Conservation (phyloP, 106 monocot species). For the Allium cepa region DNA sequence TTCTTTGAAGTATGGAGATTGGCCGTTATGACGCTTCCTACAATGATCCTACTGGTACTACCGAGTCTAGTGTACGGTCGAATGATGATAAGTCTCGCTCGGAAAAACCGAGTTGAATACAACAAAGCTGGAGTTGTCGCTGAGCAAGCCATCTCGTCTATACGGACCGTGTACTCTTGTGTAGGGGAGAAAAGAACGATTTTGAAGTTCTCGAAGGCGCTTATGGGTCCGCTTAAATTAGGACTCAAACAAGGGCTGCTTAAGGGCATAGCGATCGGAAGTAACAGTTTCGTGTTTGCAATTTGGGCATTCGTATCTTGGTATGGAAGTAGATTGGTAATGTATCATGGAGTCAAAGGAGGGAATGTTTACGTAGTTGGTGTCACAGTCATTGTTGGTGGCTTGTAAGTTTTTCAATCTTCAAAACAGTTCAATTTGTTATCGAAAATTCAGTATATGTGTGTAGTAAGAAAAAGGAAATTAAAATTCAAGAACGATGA, state of each 20-base stretch:
- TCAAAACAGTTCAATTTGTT: neutral
- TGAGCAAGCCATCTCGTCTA: constrained; percentile 76
- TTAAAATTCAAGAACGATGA: too few species aligned
- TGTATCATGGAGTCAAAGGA: constrained; percentile 52
- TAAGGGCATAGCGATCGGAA: constrained; percentile 77
- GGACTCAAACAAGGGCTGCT: constrained; percentile 62
- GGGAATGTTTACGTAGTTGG: constrained; percentile 70
- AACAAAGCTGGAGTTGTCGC: constrained; percentile 45
- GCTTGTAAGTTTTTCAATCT: constrained; percentile 21
- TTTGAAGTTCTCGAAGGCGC: constrained; percentile 46
- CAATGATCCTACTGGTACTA: constrained; percentile 46
- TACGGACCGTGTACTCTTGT: constrained; percentile 76
- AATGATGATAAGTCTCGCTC: constrained; percentile 37
- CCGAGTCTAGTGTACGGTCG: constrained; percentile 59
- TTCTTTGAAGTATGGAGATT: constrained; percentile 57
- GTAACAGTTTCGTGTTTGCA: constrained; percentile 64
- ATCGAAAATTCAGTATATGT: too few species aligned
- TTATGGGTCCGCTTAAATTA: constrained; percentile 50
- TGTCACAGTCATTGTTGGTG: constrained; percentile 48
- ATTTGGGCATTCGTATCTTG: constrained; percentile 69
- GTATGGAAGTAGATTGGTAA: constrained; percentile 79
- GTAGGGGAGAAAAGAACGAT: constrained; percentile 56
- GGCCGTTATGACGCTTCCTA: constrained; percentile 48
- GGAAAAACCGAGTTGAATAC: constrained; percentile 41
- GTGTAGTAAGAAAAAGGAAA: too few species aligned